Conservation (phyloP, 306 rosid species). For the Heteromeles arbutifolia region DNA sequence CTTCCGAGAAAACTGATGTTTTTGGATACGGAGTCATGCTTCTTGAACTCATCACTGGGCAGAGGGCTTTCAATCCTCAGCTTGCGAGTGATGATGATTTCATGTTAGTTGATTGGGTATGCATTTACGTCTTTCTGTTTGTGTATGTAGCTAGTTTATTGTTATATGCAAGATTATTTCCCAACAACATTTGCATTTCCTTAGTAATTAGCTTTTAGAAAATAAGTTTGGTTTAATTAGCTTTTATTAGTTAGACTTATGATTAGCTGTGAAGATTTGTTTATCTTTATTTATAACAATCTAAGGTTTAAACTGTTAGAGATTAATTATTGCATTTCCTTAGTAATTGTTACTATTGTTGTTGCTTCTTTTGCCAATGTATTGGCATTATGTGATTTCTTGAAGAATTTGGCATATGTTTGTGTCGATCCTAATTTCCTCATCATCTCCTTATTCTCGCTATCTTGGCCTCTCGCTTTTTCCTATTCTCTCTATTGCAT, state of each 20-base stretch:
- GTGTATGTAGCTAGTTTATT: neutral
- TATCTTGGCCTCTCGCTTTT: neutral
- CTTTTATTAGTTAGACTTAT: neutral
- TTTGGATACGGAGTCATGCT: no score
- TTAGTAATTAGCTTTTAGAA: neutral
- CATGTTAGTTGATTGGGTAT: neutral
- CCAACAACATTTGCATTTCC: neutral
- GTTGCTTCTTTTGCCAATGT: neutral
- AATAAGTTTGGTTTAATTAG: neutral
- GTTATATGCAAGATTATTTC: neutral
- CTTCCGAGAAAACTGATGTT: no score
- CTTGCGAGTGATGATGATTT: no score
- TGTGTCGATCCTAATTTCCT: neutral
- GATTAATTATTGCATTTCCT: neutral
- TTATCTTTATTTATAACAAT: neutral
- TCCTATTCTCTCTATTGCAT: neutral
- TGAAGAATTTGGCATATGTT: neutral
- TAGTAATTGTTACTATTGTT: neutral
- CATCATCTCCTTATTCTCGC: neutral
- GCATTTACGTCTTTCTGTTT: constrained; percentile 11
- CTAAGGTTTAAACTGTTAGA: neutral
- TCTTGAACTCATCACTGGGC: no score
- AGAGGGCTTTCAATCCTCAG: no score
- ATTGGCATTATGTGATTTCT: neutral
- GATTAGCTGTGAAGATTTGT: neutral